Evolutionary conservation across 805 yeast genomes (phyloP).

Genomic region (Ogataea pignaliae): DNA sequence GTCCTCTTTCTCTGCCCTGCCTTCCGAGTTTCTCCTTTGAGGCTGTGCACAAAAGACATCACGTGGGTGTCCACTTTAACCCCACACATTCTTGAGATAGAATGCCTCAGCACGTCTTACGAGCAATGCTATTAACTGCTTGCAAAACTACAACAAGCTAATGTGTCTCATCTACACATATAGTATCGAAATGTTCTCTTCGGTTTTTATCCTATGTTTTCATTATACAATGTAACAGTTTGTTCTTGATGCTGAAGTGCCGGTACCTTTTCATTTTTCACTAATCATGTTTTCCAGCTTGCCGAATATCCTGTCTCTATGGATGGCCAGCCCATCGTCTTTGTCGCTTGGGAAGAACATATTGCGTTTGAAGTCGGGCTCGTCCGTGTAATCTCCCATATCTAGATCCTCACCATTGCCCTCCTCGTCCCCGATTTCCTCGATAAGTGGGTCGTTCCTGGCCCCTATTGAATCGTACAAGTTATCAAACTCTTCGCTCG

Average conservation of each 20-base stretch:
- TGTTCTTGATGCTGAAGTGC: not conserved
- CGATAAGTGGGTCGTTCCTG: constrained; percentile 8
- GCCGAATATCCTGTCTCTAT: constrained; percentile 60
- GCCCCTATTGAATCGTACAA: constrained; percentile 24
- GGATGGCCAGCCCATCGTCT: constrained; percentile 57
- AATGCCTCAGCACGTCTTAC: too few species aligned
- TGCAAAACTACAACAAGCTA: too few species aligned
- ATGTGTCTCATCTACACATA: too few species aligned
- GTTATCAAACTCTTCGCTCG: constrained; percentile 29
- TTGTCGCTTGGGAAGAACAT: constrained; percentile 53
- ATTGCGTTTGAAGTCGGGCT: constrained; percentile 38
- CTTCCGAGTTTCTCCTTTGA: too few species aligned
- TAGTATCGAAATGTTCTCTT: too few species aligned
- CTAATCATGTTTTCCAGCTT: constrained; percentile 52
- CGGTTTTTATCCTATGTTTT: too few species aligned
- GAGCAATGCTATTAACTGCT: too few species aligned
- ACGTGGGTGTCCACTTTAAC: too few species aligned
- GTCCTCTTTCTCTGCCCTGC: too few species aligned
- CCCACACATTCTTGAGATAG: too few species aligned
- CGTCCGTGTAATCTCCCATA: constrained; percentile 10
- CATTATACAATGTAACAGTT: too few species aligned
- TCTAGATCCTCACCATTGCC: constrained; percentile 14
- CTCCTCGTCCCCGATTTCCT: constrained; percentile 11
- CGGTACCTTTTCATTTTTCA: constrained; percentile 18
- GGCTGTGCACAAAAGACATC: too few species aligned